Base-by-base conservation (phyloP, 768 basidiomycete genomes). In the Amanita subjunquillea region DNA sequence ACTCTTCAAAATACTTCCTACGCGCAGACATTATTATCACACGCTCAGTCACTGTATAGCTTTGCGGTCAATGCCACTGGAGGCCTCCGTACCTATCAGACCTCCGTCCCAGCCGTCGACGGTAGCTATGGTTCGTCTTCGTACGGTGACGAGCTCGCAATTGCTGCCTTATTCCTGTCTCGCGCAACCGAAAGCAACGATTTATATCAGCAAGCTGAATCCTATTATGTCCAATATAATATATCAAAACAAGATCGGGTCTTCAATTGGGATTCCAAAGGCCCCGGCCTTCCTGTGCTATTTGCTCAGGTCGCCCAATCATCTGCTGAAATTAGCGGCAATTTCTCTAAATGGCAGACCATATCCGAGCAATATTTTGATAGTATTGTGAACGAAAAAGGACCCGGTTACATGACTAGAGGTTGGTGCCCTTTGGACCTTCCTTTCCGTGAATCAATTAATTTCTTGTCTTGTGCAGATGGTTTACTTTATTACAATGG, bases 261-360 rank as follows among this genome's bases (percentile, higher is more conserved):
- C 4, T 87, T 92, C 67, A 93, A 93, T 63, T 97, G 93, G 93
- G 93, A 93, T 62, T 78, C 80, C 3, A 87, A 89, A 64, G 79
- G 77, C 1, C 85, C 90, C 1, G 93, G 83, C 2, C 61, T 91
- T 0, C 76, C 80, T 39, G 77, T 94, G 17, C 67, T 95, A 6
- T 87, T 85, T 54, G 76, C 85, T 1, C 89, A 95, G 59, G 72
- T 90, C 25, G 78, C 82, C 1, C 72, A 80, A 48, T 74, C 79
- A 2, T 73, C 79, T 51, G 73, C 79, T 2, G 61, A 63, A 32
- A 65, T 87, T 12, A 72, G 65, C 48, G 77, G 76, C 12, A 84
- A 88, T 55, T 64, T 82, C 13, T 72, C 79, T 2, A 63, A 69
- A 7, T 96, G 91, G 91, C 79, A 79, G 60, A 60, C 57, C 6